phyloP scores from a whole-genome alignment of 768 basidiomycete species.

The Chalciporus pseudorubinellus region DNA sequence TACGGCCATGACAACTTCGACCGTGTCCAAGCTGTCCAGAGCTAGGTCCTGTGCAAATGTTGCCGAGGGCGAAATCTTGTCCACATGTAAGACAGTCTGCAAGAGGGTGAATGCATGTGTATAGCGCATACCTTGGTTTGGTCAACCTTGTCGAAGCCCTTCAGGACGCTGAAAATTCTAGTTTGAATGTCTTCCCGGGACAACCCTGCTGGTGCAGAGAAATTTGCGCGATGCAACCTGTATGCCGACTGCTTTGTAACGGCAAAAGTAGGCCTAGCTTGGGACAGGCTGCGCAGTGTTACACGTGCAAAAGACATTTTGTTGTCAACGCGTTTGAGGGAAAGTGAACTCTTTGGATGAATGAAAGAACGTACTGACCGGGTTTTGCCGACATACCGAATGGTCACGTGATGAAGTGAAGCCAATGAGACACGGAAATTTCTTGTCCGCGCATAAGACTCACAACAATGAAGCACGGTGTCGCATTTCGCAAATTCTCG shows the following conservation, averaged over 20 bases:
- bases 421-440: neutral
- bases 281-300: conserved; percentile 31
- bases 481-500: conserved; percentile 89
- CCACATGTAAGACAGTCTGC: conserved; percentile 25
- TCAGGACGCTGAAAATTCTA: conserved; percentile 30
- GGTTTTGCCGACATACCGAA: conserved; percentile 23
- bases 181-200: conserved; percentile 23
- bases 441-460: neutral
- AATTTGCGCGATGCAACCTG: conserved; percentile 31
- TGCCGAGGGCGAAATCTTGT: conserved; percentile 61
- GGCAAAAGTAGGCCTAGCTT: conserved; percentile 26
- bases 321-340: conserved; percentile 20
- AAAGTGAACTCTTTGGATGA: too few species aligned
- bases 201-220: conserved; percentile 26
- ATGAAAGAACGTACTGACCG: too few species aligned
- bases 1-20: conserved; percentile 98
- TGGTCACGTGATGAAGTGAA: conserved; percentile 1
- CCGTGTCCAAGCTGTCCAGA: conserved; percentile 90
- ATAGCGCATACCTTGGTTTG: conserved; percentile 23
- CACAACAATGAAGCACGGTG: conserved; percentile 84
- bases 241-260: conserved; percentile 29
- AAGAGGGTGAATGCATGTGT: conserved; percentile 14
- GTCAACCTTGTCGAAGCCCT: conserved; percentile 32
- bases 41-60: conserved; percentile 54
- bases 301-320: conserved; percentile 36